Conservation (phyloP, 1,284 basidiomycete species). For the Porogramme epimiltina region DNA sequence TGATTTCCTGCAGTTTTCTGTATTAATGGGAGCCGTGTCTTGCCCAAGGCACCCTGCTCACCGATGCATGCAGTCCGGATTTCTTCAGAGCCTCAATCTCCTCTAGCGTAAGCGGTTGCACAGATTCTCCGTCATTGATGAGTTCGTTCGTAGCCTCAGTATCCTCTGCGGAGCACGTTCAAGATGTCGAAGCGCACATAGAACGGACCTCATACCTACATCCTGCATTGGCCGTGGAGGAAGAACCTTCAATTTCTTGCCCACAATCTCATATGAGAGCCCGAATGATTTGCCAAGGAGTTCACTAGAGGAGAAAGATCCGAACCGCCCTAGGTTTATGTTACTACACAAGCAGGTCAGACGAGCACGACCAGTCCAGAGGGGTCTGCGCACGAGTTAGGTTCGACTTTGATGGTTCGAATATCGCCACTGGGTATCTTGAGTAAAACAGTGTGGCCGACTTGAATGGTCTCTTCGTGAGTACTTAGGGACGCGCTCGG, state of each 20-base stretch:
- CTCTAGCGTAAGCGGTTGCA: conserved; percentile 76
- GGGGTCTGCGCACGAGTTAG: conserved; percentile 54
- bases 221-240: conserved; percentile 70
- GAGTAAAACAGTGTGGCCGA: conserved; percentile 67
- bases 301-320: conserved; percentile 69
- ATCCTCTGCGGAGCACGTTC: conserved; percentile 60
- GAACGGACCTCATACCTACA: conserved; percentile 53
- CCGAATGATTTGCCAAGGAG: conserved; percentile 78
- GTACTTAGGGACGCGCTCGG: conserved; percentile 7
- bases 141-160: conserved; percentile 89
- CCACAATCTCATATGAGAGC: conserved; percentile 73
- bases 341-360: conserved; percentile 43
- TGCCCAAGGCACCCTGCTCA: conserved; percentile 33
- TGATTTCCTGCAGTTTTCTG: conserved; percentile 72
- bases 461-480: conserved; percentile 44
- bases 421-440: conserved; percentile 71
- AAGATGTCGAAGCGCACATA: conserved; percentile 4
- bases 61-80: conserved; percentile 74
- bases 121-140: conserved; percentile 79
- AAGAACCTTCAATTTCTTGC: conserved; percentile 64
- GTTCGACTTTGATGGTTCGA: conserved; percentile 64
- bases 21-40: conserved; percentile 3
- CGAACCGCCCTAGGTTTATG: conserved; percentile 72
- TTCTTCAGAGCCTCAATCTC: conserved; percentile 84
- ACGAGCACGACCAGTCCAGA: conserved; percentile 3